Percentiles rank a stretch among this genome's conserved stretches.
phyloP scores from a whole-genome alignment of 257 asterid species.

The Rehmannia glutinosa region DNA sequence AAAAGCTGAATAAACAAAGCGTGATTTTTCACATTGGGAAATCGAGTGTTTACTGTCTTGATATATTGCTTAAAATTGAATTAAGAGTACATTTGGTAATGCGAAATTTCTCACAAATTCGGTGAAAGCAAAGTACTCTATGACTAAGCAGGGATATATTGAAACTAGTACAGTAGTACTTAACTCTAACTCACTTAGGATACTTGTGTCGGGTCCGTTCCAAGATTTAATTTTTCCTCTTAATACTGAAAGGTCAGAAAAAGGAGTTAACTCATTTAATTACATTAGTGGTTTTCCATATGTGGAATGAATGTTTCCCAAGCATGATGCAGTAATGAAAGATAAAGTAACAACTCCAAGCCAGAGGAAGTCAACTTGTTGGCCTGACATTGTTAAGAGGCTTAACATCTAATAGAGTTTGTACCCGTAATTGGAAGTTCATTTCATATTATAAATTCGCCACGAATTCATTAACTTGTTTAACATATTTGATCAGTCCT shows the following conservation, averaged over 20 bases:
- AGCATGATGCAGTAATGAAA: background rate
- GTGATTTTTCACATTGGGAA: background rate
- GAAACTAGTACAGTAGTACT: background rate
- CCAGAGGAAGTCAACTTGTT: background rate
- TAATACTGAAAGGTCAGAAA: no score
- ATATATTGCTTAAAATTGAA: slow-evolving; percentile 2
- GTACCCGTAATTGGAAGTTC: background rate
- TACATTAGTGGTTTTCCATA: background rate
- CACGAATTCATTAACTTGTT: background rate
- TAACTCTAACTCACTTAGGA: background rate
- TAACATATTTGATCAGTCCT: background rate
- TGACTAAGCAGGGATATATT: background rate
- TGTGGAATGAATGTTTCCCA: background rate
- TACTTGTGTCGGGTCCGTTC: background rate
- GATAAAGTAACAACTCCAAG: background rate
- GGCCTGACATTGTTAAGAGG: background rate
- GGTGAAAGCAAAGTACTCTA: background rate
- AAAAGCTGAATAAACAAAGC: slow-evolving; percentile 10
- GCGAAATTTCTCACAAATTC: background rate
- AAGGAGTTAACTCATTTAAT: no score
- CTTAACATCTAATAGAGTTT: background rate
- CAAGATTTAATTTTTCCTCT: background rate
- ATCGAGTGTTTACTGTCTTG: background rate
- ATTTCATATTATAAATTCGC: background rate
- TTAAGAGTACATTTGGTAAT: background rate